These are phyloP conservation scores for Plasmodium ovale DNA, from an alignment of 169 alveolate species.

Conservation along the genomic window DNA sequence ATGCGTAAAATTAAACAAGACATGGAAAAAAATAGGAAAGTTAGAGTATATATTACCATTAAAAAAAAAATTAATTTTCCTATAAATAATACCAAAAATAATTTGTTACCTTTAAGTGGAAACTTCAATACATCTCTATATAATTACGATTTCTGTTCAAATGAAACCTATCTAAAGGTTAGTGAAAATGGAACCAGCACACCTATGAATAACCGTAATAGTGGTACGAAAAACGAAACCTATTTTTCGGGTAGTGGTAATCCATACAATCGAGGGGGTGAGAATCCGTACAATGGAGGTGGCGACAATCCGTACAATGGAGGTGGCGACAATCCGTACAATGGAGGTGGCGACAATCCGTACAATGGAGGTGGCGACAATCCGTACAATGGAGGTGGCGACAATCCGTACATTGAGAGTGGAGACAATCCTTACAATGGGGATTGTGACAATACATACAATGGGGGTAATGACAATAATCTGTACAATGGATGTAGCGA, in stretches of 20 bases:
- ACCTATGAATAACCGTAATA: too few relatives aligned
- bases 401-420: not conserved
- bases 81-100: not conserved
- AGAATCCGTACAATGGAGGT: not conserved
- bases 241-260: not conserved
- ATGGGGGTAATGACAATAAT: not conserved
- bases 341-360: not conserved
- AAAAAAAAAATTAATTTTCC: slow-evolving; percentile 7
- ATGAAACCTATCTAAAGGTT: slow-evolving; percentile 5
- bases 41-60: slow-evolving; percentile 43
- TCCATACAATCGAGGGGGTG: not conserved
- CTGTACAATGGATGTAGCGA: not conserved
- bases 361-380: not conserved
- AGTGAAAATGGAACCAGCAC: not conserved
- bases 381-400: not conserved
- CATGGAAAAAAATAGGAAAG: slow-evolving; percentile 38
- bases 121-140: slow-evolving; percentile 21
- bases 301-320: not conserved
- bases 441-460: not conserved
- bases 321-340: not conserved
- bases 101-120: not conserved
- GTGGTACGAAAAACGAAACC: not conserved
- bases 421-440: not conserved
- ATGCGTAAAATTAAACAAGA: slow-evolving; percentile 50
- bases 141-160: slow-evolving; percentile 13